A percentile compares a stretch with the other conserved stretches of the same genome.
These are phyloP conservation scores for Vitis hybrid DNA, from an alignment of 177 flowering plant species.

Conservation along the genomic window DNA sequence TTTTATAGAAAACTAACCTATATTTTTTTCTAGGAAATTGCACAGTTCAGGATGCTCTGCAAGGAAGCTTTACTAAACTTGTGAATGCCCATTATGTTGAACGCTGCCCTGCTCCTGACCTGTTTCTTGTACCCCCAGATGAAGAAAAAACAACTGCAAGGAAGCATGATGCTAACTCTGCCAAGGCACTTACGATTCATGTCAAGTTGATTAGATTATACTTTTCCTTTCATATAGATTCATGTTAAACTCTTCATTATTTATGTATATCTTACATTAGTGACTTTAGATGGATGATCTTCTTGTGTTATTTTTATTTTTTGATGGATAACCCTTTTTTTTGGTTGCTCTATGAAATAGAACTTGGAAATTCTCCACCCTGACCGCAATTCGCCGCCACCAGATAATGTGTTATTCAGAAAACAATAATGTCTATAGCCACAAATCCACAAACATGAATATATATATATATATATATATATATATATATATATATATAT, in stretches of 20 bases:
- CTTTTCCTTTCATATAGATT: background rate
- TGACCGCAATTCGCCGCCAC: too few species aligned
- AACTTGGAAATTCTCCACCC: background rate
- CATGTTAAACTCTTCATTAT: background rate
- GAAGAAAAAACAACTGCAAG: slow-evolving; percentile 34
- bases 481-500: too few species aligned
- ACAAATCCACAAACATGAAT: too few species aligned
- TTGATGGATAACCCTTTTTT: background rate
- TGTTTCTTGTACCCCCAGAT: slow-evolving; percentile 33
- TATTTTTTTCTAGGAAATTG: slow-evolving; percentile 23
- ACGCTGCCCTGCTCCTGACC: slow-evolving; percentile 64
- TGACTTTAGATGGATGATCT: background rate
- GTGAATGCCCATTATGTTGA: slow-evolving; percentile 56
- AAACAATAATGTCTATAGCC: too few species aligned
- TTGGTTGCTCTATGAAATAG: background rate
- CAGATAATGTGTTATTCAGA: too few species aligned
- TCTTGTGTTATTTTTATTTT: background rate
- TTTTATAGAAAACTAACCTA: background rate
- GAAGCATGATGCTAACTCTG: slow-evolving; percentile 38
- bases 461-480: too few species aligned
- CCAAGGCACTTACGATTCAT: slow-evolving; percentile 30
- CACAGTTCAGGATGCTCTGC: slow-evolving; percentile 27
- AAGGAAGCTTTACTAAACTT: slow-evolving; percentile 46
- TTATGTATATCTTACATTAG: background rate
- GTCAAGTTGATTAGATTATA: background rate